Base-by-base conservation (phyloP, 108 stramenopile genomes). In the Conticribra guillardii region DNA sequence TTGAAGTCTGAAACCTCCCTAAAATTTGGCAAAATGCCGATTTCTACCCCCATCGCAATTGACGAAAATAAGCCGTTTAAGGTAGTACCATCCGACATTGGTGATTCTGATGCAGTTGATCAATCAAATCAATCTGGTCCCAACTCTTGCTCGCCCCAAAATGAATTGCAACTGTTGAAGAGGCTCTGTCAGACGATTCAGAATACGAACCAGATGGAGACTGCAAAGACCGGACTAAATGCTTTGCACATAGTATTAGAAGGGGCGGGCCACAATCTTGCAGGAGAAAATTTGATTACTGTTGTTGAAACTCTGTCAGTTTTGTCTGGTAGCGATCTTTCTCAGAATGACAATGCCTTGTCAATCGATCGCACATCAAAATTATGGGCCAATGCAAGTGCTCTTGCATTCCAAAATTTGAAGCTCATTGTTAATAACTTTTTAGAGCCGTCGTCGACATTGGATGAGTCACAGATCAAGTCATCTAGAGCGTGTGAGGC, bases 391-490 rank as follows among this genome's bases (percentile, higher is more conserved):
- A 75, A 71, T 30, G 85, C 89, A 37, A 90, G 89, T 57, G 33
- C 85, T 34, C 46, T 88, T 44, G 91, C 87, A 18, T 97, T 97
- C 71, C 84, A 89, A 56, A 91, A 86, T 53, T 67, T 97, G 30
- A 94, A 96, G 56, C 75, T 97, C 50, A 92, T 96, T 33, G 87
- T 96, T n/a, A 93, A 96, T 57, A 92, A 96, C 68, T 96, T 92
- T 66, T 53, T 93, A 23, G 93, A 95, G 27, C 60, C 82, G 60
- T 46, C 71, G 22, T 33, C 73, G 16, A 37, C 57, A 51, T 57
- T 54, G 31, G 16, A 53, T 19, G 68, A 84, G 26, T 34, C 60
- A 44, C 53, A 56, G 48, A 74, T 79, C 30, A 55, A 79, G 23
- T 66, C 85, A 52, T 22, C 44, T 19, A 64, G 54, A 22, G 69